Percentiles rank a stretch among this genome's conserved stretches.
These are phyloP conservation scores for Puccinia horiana DNA, from an alignment of 1,284 basidiomycete species.

Conservation along the genomic window DNA sequence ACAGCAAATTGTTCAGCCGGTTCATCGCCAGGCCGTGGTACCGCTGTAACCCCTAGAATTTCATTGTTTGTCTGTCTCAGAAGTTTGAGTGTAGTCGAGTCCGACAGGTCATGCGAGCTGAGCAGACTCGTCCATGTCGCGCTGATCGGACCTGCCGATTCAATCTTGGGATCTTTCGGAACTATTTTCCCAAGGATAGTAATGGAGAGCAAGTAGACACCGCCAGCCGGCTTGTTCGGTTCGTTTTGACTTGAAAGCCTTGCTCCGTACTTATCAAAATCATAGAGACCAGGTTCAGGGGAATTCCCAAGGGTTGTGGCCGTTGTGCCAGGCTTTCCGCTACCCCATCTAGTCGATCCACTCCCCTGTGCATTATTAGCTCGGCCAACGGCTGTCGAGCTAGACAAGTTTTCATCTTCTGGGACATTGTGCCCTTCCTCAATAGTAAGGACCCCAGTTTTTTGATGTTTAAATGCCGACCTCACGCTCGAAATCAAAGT, in stretches of 20 bases:
- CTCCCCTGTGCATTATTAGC: neutral
- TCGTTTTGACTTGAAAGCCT: neutral
- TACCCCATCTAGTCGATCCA: neutral
- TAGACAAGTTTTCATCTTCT: neutral
- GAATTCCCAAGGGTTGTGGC: neutral
- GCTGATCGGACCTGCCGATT: conserved; percentile 14
- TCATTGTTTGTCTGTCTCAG: neutral
- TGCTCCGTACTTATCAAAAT: neutral
- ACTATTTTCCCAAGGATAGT: conserved; percentile 14
- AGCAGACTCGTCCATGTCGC: conserved; percentile 21
- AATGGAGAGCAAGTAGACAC: neutral
- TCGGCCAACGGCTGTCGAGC: neutral
- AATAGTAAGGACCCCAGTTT: conserved; percentile 14
- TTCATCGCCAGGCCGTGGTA: neutral
- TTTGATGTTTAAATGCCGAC: conserved; percentile 21
- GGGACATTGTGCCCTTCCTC: neutral
- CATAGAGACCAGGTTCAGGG: neutral
- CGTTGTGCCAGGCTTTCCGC: neutral
- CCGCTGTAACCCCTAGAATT: neutral
- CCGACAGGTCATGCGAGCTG: neutral
- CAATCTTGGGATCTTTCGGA: neutral
- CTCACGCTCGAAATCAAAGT: conserved; percentile 8
- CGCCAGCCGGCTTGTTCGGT: neutral
- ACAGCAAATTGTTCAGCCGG: neutral
- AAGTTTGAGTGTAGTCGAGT: conserved; percentile 6